Evolutionary conservation across 73 alveolate genomes (phyloP).

Genomic region (Paramecium bursaria): DNA sequence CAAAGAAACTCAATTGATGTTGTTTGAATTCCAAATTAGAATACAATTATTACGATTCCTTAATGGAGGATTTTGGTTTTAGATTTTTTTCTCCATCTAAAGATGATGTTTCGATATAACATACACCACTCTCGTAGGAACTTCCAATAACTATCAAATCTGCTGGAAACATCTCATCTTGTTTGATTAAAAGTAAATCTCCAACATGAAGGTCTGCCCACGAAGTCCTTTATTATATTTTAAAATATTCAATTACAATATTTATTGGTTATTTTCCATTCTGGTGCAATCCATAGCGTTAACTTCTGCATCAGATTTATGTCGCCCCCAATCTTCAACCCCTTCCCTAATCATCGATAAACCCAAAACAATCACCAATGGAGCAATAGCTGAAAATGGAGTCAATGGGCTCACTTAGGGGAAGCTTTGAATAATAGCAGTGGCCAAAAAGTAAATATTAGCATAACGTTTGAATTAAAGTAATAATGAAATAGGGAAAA

Average conservation of each 20-base stretch:
- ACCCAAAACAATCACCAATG: constrained; percentile 95
- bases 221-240: constrained; percentile 9
- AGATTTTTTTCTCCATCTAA: constrained; percentile 90
- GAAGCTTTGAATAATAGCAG: constrained; percentile 85
- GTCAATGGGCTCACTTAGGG: constrained; percentile 90
- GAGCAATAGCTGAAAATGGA: constrained; percentile 95
- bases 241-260: too few relatives aligned
- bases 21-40: background rate
- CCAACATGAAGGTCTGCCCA: constrained; percentile 90
- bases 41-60: constrained; percentile 18
- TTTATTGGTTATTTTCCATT: background rate
- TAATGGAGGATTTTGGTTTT: constrained; percentile 79
- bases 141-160: constrained; percentile 95
- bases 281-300: constrained; percentile 67
- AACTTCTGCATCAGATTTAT: constrained; percentile 73
- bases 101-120: constrained; percentile 82
- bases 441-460: constrained; percentile 81
- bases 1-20: background rate
- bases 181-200: constrained; percentile 83
- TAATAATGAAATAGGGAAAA: constrained; percentile 77
- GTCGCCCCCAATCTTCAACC: constrained; percentile 85
- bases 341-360: constrained; percentile 97
- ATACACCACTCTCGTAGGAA: constrained; percentile 74
- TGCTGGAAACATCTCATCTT: constrained; percentile 97
- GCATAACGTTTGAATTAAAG: constrained; percentile 83